phyloP scores from a whole-genome alignment of 176 grass and related monocot genomes.

The Ensete ventricosum region DNA sequence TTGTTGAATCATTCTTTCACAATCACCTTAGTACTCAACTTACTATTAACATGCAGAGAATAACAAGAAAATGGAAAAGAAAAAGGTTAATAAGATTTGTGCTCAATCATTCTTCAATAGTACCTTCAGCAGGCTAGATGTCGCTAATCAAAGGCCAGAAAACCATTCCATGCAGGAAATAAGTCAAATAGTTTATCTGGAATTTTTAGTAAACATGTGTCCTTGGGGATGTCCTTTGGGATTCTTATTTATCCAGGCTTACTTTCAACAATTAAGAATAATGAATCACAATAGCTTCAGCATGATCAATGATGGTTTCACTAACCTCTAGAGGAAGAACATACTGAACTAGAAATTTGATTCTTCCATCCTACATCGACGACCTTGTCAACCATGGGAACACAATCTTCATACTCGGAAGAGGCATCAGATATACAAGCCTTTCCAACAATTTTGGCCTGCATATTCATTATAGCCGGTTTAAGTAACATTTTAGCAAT shows the following conservation, averaged over 20 bases:
- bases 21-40: neutral
- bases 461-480: slow-evolving; percentile 9
- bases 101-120: neutral
- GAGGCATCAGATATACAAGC: slow-evolving; percentile 32
- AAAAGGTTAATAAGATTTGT: too few species aligned
- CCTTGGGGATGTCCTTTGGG: too few species aligned
- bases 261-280: neutral
- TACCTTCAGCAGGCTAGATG: too few species aligned
- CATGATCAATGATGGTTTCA: neutral
- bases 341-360: slow-evolving; percentile 22
- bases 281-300: neutral
- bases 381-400: slow-evolving; percentile 42
- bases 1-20: neutral
- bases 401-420: slow-evolving; percentile 30
- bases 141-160: too few species aligned
- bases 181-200: too few species aligned
- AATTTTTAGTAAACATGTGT: too few species aligned
- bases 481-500: too few species aligned
- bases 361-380: slow-evolving; percentile 46
- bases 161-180: too few species aligned
- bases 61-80: too few species aligned
- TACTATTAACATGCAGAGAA: too few species aligned
- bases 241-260: too few species aligned
- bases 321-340: slow-evolving; percentile 37
- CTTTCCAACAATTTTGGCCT: slow-evolving; percentile 38